Percentiles rank a stretch among this genome's conserved stretches.
Evolutionary conservation across 2,329 filamentous ascomycete genomes (phyloP).

Genomic region (Colletotrichum godetiae): DNA sequence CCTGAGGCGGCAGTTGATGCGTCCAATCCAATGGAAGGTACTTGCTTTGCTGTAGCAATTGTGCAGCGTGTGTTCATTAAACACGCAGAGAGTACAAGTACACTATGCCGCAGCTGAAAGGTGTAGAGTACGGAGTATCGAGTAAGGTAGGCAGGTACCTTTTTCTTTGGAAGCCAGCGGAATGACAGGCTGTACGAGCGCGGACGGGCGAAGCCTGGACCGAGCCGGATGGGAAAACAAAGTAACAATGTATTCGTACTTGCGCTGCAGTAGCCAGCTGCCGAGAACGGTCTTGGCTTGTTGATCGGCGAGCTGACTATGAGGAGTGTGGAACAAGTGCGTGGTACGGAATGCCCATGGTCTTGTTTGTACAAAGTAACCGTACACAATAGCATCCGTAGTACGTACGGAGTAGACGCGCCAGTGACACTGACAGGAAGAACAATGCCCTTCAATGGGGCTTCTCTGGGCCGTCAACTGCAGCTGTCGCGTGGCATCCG

Average conservation of each 20-base stretch:
- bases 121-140: not conserved
- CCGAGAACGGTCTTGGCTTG: conserved; percentile 13
- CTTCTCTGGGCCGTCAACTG: not conserved
- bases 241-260: not conserved
- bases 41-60: not conserved
- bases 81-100: not conserved
- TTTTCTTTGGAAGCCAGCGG: not conserved
- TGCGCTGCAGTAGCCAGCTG: not conserved
- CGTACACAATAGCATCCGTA: not conserved
- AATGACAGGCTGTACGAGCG: conserved; percentile 1
- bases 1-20: conserved; percentile 20
- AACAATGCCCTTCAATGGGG: not conserved
- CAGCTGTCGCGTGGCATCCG: not conserved
- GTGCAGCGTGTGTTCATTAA: not conserved
- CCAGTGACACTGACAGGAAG: conserved; percentile 1
- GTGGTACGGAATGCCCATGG: not conserved
- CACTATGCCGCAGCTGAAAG: not conserved
- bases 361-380: not conserved
- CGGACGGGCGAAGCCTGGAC: not conserved
- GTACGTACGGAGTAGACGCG: not conserved
- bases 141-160: not conserved
- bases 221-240: conserved; percentile 4
- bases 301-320: conserved; percentile 14
- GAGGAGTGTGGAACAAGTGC: not conserved
- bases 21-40: not conserved